Base-by-base conservation (phyloP, 2,329 filamentous ascomycete genomes). In the Kalmusia sp. region DNA sequence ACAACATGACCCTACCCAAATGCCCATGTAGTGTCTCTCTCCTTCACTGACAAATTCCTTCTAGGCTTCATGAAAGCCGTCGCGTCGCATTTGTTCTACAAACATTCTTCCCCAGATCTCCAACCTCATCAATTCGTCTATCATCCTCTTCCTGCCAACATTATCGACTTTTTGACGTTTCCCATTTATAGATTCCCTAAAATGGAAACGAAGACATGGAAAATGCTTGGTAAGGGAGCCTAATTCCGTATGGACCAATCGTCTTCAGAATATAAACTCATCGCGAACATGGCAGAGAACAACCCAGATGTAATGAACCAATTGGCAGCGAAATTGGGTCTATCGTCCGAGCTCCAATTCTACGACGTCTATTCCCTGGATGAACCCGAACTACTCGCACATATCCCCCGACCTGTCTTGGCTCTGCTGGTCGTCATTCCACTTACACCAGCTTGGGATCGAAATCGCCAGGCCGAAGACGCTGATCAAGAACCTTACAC, bases 341-440 rank as follows among this genome's bases (percentile, higher is more conserved):
- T 83, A 24, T 78, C 77, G 3, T 58, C 55, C 33, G 57, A 71
- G 27, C 76, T 84, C 30, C 66, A 65, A 38, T 84, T 83, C 68
- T 76, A 81, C 62, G 82, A 84, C 61, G 68, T 83, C 51, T 78
- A 80, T 67, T 77, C 73, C 49, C 69, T 82, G 43, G 73, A 78
- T 46, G 78, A 81, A 21, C 71, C 74, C 4, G 76, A 77, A 37
- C 67, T 78, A 21, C 69, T 82, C 33, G 67, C 74, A 6, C 65
- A 77, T 54, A 73, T 82, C 37, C 80, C 81, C 6, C 76, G 80
- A 15, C 82, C 82, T 1, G 77, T 75, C 12, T 72, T 78, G 52
- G 80, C 80, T 22, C 64, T 84, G 11, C 72, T 84, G 43, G 75
- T 82, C 62, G 80, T 81, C 54, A 76, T 76, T 31, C 80, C 80